Evolutionary conservation across 495 filamentous ascomycete genomes (phyloP), one percentile per base, ranked within the genome.

Genomic region (Trichoderma reesei): DNA sequence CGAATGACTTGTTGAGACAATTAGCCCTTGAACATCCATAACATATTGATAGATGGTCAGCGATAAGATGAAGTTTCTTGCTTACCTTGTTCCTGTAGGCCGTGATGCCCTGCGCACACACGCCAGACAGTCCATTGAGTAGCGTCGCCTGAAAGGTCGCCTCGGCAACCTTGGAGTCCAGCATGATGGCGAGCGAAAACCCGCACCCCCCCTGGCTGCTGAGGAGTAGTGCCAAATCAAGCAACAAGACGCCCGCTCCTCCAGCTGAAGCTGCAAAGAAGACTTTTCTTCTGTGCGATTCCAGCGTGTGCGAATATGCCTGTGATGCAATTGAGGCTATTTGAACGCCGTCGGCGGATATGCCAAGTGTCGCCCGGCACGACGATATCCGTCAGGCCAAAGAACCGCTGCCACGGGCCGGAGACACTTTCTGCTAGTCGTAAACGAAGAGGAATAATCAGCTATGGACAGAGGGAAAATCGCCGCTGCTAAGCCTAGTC

Each of bases 71-170:
- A 33, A 39, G 3, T 2, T 3, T 14, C 34, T 26, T 33, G 10
- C 51, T 31, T 4, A 56, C 51, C 51, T 56, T 56, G 51, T 10
- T 56, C 18, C 31, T 56, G 8, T 56, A 56, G 11, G 51, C 51
- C 20, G 51, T 56, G 26, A 56, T 56, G 51, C 51, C 51, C 51
- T 56, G 51, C 33, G 51, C 51, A 16, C 51, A 56, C 26, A 56
- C 51, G 33, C 51, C 51, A 16, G 51, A 56, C 20, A 56, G 34
- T 1, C 20, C 26, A 13, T 56, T 56, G 0, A 56, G 31, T 26
- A 56, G 26, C 6, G 51, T 56, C 1, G 51, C 51, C 26, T 56
- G 51, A 10, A 56, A 2, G 11, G 51, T 56, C 20, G 51, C 51
- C 26, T 56, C 51, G 26, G 51, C 11, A 56, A 56, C 51, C 16